A percentile compares a stretch with the other conserved stretches of the same genome.
Conservation (phyloP, 805 yeast species). For the Starmera amethionina region DNA sequence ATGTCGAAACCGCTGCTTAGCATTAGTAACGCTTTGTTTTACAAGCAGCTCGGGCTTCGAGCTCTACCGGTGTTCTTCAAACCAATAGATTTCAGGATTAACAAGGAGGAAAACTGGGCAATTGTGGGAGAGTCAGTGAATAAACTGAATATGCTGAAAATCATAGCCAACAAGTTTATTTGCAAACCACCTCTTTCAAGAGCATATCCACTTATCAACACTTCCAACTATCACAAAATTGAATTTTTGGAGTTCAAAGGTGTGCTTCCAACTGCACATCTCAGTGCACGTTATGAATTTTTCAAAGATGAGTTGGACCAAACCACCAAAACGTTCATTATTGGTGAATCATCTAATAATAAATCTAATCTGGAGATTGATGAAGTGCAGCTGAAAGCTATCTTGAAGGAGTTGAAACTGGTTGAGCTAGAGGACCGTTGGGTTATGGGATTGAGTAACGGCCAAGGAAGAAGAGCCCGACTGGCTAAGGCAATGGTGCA, state of each 20-base stretch:
- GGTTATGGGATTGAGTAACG: conserved; percentile 85
- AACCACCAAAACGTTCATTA: conserved; percentile 50
- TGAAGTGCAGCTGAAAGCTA: conserved; percentile 25
- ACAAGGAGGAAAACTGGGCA: conserved; percentile 38
- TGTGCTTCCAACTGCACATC: conserved; percentile 48
- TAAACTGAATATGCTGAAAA: conserved; percentile 44
- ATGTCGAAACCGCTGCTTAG: too few relatives aligned
- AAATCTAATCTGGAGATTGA: conserved; percentile 23
- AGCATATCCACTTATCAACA: conserved; percentile 41
- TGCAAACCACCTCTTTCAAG: conserved; percentile 45
- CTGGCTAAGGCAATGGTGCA: conserved; percentile 64
- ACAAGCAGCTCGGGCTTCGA: neutral
- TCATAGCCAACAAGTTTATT: conserved; percentile 45
- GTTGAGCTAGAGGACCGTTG: conserved; percentile 55
- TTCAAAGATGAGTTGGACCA: conserved; percentile 80
- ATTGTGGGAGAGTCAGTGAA: conserved; percentile 34
- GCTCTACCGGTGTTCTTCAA: conserved; percentile 22
- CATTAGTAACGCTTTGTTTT: too few relatives aligned
- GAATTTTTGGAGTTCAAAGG: conserved; percentile 38
- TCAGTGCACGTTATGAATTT: conserved; percentile 84
- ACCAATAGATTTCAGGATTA: conserved; percentile 32
- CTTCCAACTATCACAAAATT: conserved; percentile 33
- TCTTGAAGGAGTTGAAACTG: conserved; percentile 44
- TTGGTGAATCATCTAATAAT: conserved; percentile 35
- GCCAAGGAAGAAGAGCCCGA: conserved; percentile 87